A percentile compares a stretch with the other conserved stretches of the same genome.
These are phyloP conservation scores for Barbarea vulgaris DNA, from an alignment of 345 rosid genomes.

Conservation along the genomic window DNA sequence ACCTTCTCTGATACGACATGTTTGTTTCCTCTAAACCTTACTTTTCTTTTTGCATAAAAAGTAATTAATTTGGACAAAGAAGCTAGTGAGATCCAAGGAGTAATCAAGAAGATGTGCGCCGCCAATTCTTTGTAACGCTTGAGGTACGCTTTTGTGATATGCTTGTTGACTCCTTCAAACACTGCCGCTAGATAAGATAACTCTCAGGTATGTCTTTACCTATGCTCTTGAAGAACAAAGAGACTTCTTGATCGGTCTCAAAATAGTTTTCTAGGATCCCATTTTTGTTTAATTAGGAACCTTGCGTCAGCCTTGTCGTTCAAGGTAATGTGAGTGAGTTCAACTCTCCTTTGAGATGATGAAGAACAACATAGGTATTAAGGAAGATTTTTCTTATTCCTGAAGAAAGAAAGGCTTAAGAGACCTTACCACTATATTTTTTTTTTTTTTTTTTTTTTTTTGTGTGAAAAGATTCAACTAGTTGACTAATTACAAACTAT, in stretches of 20 bases:
- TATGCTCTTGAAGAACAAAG: too few relatives aligned
- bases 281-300: slow-evolving; percentile 37
- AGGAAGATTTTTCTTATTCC: too few relatives aligned
- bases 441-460: too few relatives aligned
- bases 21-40: background rate
- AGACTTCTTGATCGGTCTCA: slow-evolving; percentile 22
- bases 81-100: background rate
- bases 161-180: background rate
- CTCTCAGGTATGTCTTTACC: too few relatives aligned
- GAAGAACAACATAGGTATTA: too few relatives aligned
- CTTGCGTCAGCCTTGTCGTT: slow-evolving; percentile 45
- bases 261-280: slow-evolving; percentile 50
- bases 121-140: background rate
- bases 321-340: slow-evolving; percentile 41
- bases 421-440: too few relatives aligned
- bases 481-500: slow-evolving; percentile 3
- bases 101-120: background rate
- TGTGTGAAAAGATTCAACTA: background rate
- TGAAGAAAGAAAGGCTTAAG: too few relatives aligned
- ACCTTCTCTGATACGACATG: background rate
- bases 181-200: too few relatives aligned
- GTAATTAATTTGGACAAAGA: background rate
- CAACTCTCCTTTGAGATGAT: too few relatives aligned
- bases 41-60: background rate
- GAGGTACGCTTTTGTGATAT: background rate